Percentiles rank a stretch among this genome's conserved stretches.
These are phyloP conservation scores for Sugiyamaella novakii DNA, from an alignment of 1,139 yeast species.

Conservation along the genomic window DNA sequence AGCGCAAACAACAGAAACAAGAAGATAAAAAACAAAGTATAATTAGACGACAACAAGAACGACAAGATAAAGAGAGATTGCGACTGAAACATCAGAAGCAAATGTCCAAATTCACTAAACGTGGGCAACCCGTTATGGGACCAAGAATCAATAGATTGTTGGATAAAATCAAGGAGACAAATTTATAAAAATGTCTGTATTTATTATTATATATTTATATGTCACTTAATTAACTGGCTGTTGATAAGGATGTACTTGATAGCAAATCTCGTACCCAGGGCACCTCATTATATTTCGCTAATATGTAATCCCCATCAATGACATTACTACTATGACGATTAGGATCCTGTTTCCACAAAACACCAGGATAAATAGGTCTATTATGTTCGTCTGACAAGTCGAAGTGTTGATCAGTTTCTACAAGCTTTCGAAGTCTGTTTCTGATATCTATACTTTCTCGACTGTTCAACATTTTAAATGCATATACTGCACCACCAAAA, in stretches of 20 bases:
- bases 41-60: constrained; percentile 34
- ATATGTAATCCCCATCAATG: constrained; percentile 21
- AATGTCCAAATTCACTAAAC: constrained; percentile 59
- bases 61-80: constrained; percentile 38
- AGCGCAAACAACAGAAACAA: constrained; percentile 35
- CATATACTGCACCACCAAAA: constrained; percentile 24
- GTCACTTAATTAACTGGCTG: too few relatives aligned
- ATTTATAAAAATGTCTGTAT: neutral
- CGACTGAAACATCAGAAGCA: constrained; percentile 54
- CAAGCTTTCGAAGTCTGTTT: neutral
- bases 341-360: constrained; percentile 7
- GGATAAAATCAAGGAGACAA: constrained; percentile 57
- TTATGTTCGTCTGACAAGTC: constrained; percentile 1
- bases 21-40: constrained; percentile 32
- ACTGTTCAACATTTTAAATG: constrained; percentile 16
- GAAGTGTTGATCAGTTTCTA: neutral
- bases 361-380: constrained; percentile 19
- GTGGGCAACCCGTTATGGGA: constrained; percentile 91
- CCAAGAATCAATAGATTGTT: constrained; percentile 79
- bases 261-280: constrained; percentile 19
- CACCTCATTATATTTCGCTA: constrained; percentile 12
- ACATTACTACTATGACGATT: constrained; percentile 3
- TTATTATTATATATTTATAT: constrained; percentile 5
- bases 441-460: constrained; percentile 11
- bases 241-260: constrained; percentile 14